Percentiles rank a stretch among this genome's conserved stretches.
Conservation (phyloP, 768 basidiomycete species). For the Hygrophoropsis aurantiaca region DNA sequence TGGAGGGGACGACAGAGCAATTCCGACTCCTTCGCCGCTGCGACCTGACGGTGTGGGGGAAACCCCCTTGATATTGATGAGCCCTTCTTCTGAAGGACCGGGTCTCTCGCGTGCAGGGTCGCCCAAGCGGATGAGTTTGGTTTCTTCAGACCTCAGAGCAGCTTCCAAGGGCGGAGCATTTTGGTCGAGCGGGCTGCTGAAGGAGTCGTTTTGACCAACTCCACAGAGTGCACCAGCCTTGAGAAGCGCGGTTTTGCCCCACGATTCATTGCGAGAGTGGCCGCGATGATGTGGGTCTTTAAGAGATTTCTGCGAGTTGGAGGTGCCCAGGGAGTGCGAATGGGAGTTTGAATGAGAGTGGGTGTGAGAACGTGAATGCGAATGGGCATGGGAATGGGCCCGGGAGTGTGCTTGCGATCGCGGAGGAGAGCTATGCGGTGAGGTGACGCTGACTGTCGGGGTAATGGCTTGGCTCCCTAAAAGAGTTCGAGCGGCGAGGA, state of each 20-base stretch:
- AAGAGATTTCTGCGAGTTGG: slow-evolving; percentile 32
- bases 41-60: slow-evolving; percentile 32
- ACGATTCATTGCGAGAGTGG: slow-evolving; percentile 39
- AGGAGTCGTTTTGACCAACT: slow-evolving; percentile 19
- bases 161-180: slow-evolving; percentile 7
- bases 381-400: slow-evolving; percentile 18
- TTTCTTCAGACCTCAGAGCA: slow-evolving; percentile 21
- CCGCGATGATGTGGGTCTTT: slow-evolving; percentile 15
- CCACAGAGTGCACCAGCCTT: slow-evolving; percentile 34
- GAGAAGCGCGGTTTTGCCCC: slow-evolving; percentile 36
- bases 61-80: slow-evolving; percentile 7
- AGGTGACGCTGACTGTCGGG: slow-evolving; percentile 34
- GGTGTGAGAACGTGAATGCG: slow-evolving; percentile 14
- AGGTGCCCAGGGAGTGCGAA: slow-evolving; percentile 36
- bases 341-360: slow-evolving; percentile 33
- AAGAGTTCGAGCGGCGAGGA: slow-evolving; percentile 64
- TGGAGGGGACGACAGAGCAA: slow-evolving; percentile 43
- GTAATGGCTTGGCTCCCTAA: slow-evolving; percentile 63
- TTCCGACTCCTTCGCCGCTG: slow-evolving; percentile 34
- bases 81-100: not conserved
- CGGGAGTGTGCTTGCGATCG: slow-evolving; percentile 29
- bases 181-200: slow-evolving; percentile 20
- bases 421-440: slow-evolving; percentile 13
- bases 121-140: slow-evolving; percentile 13
- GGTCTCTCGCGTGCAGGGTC: not conserved